phyloP scores from a whole-genome alignment of 2,329 filamentous ascomycete species.

The Neocatenulostroma microsporum region DNA sequence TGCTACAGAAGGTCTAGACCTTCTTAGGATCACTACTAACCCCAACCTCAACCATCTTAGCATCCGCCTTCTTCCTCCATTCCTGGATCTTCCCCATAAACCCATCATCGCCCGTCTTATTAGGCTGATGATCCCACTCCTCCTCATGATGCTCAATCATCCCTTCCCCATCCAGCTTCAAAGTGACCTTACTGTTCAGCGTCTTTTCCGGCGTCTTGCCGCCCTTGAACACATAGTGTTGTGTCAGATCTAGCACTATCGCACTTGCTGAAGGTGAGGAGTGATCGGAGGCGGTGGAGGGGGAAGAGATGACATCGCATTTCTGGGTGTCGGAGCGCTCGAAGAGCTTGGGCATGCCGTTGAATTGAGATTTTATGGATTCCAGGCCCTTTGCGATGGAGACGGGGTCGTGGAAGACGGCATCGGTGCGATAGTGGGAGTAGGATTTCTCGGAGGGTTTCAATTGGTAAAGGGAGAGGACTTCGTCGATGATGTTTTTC shows the following conservation, averaged over 20 bases:
- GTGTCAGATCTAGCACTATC: constrained; percentile 20
- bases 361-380: constrained; percentile 23
- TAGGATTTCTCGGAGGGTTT: constrained; percentile 18
- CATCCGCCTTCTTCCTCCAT: constrained; percentile 22
- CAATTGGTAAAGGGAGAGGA: constrained; percentile 20
- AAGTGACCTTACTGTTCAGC: constrained; percentile 20
- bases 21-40: constrained; percentile 19
- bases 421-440: constrained; percentile 18
- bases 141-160: constrained; percentile 22
- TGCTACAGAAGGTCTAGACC: too few species aligned
- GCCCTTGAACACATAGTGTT: constrained; percentile 25
- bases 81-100: constrained; percentile 23
- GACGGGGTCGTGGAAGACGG: constrained; percentile 24
- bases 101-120: constrained; percentile 21
- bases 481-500: constrained; percentile 19
- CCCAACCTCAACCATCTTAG: constrained; percentile 20
- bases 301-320: constrained; percentile 13
- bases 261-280: too few species aligned
- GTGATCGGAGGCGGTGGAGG: constrained; percentile 10
- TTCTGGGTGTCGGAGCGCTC: constrained; percentile 16
- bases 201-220: constrained; percentile 22
- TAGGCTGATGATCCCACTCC: constrained; percentile 23
- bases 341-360: constrained; percentile 25
- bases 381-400: constrained; percentile 21
- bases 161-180: constrained; percentile 18